Percentiles rank a stretch among this genome's conserved stretches.
Evolutionary conservation across 2,329 filamentous ascomycete genomes (phyloP).

Genomic region (Magnaporthiopsis poae): DNA sequence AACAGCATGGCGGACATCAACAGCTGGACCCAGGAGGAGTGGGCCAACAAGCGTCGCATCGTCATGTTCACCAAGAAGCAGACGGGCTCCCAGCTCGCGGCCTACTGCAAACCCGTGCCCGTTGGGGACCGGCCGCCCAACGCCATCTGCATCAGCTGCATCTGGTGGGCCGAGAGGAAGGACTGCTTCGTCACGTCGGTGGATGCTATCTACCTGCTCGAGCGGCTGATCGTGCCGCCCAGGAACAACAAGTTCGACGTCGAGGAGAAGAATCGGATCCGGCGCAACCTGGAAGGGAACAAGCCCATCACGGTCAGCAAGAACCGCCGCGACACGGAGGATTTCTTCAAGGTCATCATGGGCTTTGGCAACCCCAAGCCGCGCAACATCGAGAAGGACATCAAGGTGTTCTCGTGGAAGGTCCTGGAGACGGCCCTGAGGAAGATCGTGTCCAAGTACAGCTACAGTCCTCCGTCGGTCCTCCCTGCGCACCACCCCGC

Average conservation of each 20-base stretch:
- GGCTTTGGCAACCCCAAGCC: slow-evolving; percentile 90
- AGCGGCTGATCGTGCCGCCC: slow-evolving; percentile 66
- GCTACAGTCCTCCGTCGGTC: slow-evolving; percentile 36
- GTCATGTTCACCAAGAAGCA: slow-evolving; percentile 83
- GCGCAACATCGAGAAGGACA: slow-evolving; percentile 95
- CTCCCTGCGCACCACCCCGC: slow-evolving; percentile 17
- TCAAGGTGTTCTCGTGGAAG: slow-evolving; percentile 97
- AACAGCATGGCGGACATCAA: slow-evolving; percentile 26
- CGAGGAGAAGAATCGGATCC: slow-evolving; percentile 96
- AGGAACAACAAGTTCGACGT: slow-evolving; percentile 77
- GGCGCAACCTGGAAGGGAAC: slow-evolving; percentile 90
- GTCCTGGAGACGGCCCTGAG: slow-evolving; percentile 76
- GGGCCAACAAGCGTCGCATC: slow-evolving; percentile 66
- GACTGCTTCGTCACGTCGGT: slow-evolving; percentile 93
- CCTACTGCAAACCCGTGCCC: slow-evolving; percentile 69
- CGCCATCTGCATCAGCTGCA: slow-evolving; percentile 93
- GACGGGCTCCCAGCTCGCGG: slow-evolving; percentile 67
- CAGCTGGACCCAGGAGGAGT: slow-evolving; percentile 75
- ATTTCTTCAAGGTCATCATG: slow-evolving; percentile 99
- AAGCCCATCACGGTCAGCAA: slow-evolving; percentile 89
- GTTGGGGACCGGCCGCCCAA: slow-evolving; percentile 70
- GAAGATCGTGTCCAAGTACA: slow-evolving; percentile 98
- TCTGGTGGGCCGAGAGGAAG: slow-evolving; percentile 85
- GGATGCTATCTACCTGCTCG: slow-evolving; percentile 89
- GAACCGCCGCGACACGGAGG: slow-evolving; percentile 80